Evolutionary conservation across 2,329 filamentous ascomycete species (phyloP).

Genomic region (Claviceps purpurea): DNA sequence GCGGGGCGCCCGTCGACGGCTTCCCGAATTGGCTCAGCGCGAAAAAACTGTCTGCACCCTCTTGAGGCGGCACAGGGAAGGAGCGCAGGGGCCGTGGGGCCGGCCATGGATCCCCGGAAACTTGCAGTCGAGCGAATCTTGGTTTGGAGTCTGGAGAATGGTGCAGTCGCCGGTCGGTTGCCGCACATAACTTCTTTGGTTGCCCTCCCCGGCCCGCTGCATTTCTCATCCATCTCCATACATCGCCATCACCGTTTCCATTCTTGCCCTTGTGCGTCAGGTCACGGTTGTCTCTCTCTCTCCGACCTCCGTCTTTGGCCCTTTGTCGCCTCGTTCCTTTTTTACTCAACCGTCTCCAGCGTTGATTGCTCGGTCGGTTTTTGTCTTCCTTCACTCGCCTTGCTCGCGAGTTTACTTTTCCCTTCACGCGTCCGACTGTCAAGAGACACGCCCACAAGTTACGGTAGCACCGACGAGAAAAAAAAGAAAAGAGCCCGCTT

Average conservation of each 20-base stretch:
- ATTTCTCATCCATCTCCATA: not conserved
- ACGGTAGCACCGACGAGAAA: not conserved
- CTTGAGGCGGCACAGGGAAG: not conserved
- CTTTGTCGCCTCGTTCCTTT: slow-evolving; percentile 4
- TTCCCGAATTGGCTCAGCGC: not conserved
- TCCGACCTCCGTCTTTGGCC: not conserved
- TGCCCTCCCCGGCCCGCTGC: not conserved
- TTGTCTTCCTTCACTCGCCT: not conserved
- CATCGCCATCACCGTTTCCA: slow-evolving; percentile 8
- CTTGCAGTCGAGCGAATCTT: not conserved
- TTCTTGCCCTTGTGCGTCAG: slow-evolving; percentile 10
- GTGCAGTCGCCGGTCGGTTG: not conserved
- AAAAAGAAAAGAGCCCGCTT: not conserved
- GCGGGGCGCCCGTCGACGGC: no score
- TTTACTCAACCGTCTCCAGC: not conserved
- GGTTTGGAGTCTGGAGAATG: not conserved
- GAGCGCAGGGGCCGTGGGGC: not conserved
- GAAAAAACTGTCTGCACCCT: not conserved
- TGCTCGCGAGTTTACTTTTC: not conserved
- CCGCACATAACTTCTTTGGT: not conserved
- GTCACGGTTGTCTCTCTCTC: slow-evolving; percentile 9
- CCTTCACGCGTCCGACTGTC: not conserved
- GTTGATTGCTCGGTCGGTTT: slow-evolving; percentile 4
- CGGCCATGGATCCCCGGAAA: not conserved
- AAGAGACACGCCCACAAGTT: not conserved